Conservation (phyloP, 148 eudicot species). For the Pouteria glomerata region DNA sequence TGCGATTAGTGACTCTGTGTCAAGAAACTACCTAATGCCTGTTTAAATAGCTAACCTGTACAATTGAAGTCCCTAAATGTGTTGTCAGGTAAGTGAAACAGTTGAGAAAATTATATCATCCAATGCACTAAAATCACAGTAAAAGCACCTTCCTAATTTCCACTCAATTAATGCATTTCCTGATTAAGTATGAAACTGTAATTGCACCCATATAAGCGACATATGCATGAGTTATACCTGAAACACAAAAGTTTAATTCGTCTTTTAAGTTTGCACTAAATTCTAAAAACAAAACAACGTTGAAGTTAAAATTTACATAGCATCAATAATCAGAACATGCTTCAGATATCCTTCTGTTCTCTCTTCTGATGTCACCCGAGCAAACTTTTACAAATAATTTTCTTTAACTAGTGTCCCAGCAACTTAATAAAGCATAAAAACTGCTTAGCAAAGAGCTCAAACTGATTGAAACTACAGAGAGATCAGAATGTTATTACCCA, state of each 20-base stretch:
- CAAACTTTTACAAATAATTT: not conserved
- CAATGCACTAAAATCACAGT: too few relatives aligned
- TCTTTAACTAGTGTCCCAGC: not conserved
- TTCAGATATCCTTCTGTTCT: not conserved
- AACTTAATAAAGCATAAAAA: not conserved
- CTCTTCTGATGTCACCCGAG: not conserved
- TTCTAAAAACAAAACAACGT: not conserved
- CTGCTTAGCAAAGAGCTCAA: not conserved
- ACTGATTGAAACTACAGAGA: not conserved
- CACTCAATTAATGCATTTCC: too few relatives aligned
- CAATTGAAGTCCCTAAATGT: not conserved
- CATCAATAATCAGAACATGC: not conserved
- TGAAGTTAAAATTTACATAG: not conserved
- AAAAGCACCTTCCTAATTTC: too few relatives aligned
- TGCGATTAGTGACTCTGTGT: too few relatives aligned
- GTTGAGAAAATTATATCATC: not conserved
- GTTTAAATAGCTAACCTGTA: not conserved
- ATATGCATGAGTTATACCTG: not conserved
- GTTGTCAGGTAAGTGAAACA: not conserved
- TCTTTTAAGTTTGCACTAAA: not conserved
- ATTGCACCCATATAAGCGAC: too few relatives aligned
- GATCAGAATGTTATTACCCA: conserved; percentile 50
- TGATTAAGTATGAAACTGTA: too few relatives aligned
- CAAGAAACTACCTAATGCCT: not conserved
- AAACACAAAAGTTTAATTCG: not conserved